Base-by-base conservation (phyloP, 2,329 filamentous ascomycete genomes). In the Fusarium kyushuense region DNA sequence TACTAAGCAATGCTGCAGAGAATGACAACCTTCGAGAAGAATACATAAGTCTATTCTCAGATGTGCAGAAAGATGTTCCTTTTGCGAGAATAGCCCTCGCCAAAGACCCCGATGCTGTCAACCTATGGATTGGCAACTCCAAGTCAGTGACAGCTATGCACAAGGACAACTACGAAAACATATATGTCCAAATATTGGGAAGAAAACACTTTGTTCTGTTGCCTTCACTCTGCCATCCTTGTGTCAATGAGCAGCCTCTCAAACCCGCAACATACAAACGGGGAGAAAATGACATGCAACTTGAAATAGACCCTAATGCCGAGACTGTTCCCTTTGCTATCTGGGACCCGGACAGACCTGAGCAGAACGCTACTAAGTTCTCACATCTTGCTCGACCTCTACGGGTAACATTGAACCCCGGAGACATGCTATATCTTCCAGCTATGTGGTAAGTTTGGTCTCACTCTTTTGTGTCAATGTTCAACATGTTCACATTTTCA, bases 131-230 rank as follows among this genome's bases (percentile, higher is more conserved):
- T 49, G 92, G 92, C 54, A 92, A 92, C 78, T 87, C 87, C 2
- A 83, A 82, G 36, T 92, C 89, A 27, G 83, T 86, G 2, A 94
- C 92, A 0, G 89, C 90, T 1, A 77, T 94, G 54, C 93, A 96
- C 79, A 92, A 91, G 73, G 93, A 96, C 79, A 92, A 92, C 72
- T 95, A 94, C 77, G 92, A 96, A 77, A 96, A 96, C 76, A 84
- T 96, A 1, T 96, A 94, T 76, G 90, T 93, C 2, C 92, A 95
- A 73, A 78, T 95, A 16, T 77, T 88, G 1, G 93, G 92, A 0
- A 80, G 81, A 57, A 96, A 96, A 76, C 88, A 92, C 70, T 96
- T 96, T 70, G 85, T 89, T 0, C 81, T 96, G 2, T 78, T 96
- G 2, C 90, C 92, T n/a, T 89, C 92, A 0, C 77, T 91, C 2